These are phyloP conservation scores for Chaetoscypha palmicola DNA, from an alignment of 2,329 filamentous ascomycete species.

Conservation along the genomic window DNA sequence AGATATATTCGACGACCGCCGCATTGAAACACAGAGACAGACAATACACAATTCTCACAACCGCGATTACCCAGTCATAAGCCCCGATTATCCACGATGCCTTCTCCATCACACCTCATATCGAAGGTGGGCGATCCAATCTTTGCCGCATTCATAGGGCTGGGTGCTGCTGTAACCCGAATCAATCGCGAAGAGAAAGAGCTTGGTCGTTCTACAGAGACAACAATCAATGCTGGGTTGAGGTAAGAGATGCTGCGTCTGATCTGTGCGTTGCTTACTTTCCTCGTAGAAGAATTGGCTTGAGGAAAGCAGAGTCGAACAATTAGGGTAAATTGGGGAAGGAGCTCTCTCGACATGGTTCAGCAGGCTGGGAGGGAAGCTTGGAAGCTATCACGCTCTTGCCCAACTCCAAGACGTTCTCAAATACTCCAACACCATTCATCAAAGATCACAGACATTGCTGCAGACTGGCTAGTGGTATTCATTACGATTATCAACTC, in stretches of 20 bases:
- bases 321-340: too few relatives aligned
- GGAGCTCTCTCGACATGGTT: too few relatives aligned
- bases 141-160: slow-evolving; percentile 46
- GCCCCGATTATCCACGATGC: slow-evolving; percentile 20
- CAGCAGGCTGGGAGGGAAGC: too few relatives aligned
- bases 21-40: too few relatives aligned
- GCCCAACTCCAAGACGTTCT: background rate
- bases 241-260: slow-evolving; percentile 27
- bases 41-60: too few relatives aligned
- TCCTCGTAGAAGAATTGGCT: slow-evolving; percentile 13
- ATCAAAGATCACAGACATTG: background rate
- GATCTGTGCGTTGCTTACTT: too few relatives aligned
- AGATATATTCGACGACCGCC: background rate
- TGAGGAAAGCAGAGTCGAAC: background rate
- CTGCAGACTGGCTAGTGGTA: background rate
- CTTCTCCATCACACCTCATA: slow-evolving; percentile 27
- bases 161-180: slow-evolving; percentile 44
- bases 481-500: background rate
- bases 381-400: background rate
- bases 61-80: too few relatives aligned
- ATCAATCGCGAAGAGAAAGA: slow-evolving; percentile 48
- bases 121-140: slow-evolving; percentile 44
- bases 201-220: slow-evolving; percentile 23
- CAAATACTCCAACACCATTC: background rate
- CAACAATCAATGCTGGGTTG: slow-evolving; percentile 29